phyloP scores from a whole-genome alignment of 2,329 filamentous ascomycete species.

The Colletotrichum musicola region DNA sequence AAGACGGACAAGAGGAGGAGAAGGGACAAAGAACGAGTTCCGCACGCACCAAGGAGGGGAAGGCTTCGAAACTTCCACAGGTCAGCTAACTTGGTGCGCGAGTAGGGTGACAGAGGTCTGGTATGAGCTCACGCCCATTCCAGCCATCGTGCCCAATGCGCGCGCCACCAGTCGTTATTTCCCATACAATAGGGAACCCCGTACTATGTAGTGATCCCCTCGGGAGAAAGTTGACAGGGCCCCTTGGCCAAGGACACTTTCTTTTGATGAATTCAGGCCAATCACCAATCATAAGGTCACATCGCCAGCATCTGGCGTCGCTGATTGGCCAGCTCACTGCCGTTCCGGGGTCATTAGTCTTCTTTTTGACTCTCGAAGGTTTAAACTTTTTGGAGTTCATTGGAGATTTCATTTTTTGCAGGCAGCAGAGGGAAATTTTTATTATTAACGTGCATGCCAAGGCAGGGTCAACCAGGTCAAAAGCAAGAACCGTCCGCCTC shows the following conservation, averaged over 20 bases:
- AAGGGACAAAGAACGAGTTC: background rate
- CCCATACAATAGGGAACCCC: background rate
- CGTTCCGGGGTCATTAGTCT: constrained; percentile 10
- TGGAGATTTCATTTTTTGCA: constrained; percentile 19
- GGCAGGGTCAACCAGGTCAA: constrained; percentile 12
- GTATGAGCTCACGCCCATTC: constrained; percentile 14
- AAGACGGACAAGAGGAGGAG: background rate
- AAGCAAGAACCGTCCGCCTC: background rate
- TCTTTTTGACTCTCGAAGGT: constrained; percentile 8
- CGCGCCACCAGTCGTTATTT: constrained; percentile 5
- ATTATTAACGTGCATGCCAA: constrained; percentile 18
- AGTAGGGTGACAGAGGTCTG: too few species aligned
- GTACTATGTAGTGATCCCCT: constrained; percentile 3
- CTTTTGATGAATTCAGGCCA: constrained; percentile 18
- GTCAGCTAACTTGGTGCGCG: background rate
- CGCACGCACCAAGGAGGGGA: background rate
- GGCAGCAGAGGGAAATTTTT: background rate
- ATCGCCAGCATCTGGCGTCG: background rate
- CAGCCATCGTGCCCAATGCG: background rate
- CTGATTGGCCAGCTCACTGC: constrained; percentile 11
- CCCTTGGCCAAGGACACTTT: constrained; percentile 18
- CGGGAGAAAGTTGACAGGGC: constrained; percentile 1
- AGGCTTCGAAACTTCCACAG: constrained; percentile 14
- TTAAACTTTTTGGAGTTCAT: constrained; percentile 19
- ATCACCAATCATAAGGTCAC: constrained; percentile 20